Evolutionary conservation across 1,139 yeast species (phyloP).

Genomic region (Saccharomyces hybrid): DNA sequence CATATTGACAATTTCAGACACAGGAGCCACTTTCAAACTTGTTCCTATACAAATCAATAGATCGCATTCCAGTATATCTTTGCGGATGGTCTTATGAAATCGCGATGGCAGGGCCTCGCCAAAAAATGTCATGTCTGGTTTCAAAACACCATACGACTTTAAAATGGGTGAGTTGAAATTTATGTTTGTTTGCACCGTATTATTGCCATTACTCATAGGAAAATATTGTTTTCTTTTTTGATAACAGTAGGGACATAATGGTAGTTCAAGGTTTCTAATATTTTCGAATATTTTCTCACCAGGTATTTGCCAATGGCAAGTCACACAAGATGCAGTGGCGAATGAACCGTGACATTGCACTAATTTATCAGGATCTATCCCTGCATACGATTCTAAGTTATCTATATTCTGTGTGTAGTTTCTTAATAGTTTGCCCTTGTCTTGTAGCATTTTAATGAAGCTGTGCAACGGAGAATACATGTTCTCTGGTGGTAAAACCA

Average conservation of each 20-base stretch:
- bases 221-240: constrained; percentile 37
- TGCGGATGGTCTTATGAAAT: constrained; percentile 55
- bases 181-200: neutral
- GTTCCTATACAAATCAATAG: constrained; percentile 85
- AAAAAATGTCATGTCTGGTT: constrained; percentile 93
- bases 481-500: constrained; percentile 73
- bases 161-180: constrained; percentile 6
- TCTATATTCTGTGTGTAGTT: constrained; percentile 95
- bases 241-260: constrained; percentile 66
- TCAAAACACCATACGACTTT: constrained; percentile 68
- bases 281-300: constrained; percentile 62
- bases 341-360: constrained; percentile 97
- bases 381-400: constrained; percentile 80
- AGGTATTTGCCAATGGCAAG: constrained; percentile 61
- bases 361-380: constrained; percentile 58
- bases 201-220: constrained; percentile 16
- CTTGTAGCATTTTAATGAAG: constrained; percentile 68
- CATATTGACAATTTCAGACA: constrained; percentile 77
- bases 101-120: constrained; percentile 79
- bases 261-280: constrained; percentile 53
- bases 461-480: constrained; percentile 81
- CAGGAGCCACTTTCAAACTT: constrained; percentile 91
- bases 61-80: constrained; percentile 65
- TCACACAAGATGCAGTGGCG: constrained; percentile 81
- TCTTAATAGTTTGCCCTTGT: constrained; percentile 69